Evolutionary conservation across 345 rosid genomes (phyloP).

Genomic region (Durio zibethinus): DNA sequence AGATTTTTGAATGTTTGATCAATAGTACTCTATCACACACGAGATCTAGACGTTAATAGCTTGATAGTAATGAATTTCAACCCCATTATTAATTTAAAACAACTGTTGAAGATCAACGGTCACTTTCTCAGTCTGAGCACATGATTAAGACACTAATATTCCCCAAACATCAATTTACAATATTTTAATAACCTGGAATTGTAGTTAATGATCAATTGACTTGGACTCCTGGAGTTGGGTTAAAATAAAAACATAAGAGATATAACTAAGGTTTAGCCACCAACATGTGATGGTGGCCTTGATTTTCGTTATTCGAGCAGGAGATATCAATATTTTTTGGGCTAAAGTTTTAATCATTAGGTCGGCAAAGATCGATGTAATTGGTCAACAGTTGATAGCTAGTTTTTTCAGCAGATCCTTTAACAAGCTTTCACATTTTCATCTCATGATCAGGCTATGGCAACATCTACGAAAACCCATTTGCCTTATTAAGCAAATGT

Average conservation of each 20-base stretch:
- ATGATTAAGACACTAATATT: slow-evolving; percentile 13
- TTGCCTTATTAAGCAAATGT: slow-evolving; percentile 4
- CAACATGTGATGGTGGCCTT: slow-evolving; percentile 36
- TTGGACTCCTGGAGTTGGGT: no score
- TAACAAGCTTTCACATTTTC: neutral
- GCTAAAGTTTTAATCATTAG: slow-evolving; percentile 27
- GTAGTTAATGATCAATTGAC: neutral
- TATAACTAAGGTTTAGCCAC: no score
- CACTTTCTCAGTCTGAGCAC: slow-evolving; percentile 23
- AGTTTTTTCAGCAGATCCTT: no score
- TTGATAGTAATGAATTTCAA: no score
- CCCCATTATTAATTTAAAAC: no score
- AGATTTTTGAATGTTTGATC: neutral
- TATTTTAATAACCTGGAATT: neutral
- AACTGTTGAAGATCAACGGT: slow-evolving; percentile 14
- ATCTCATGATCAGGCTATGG: neutral
- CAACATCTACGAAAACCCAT: neutral
- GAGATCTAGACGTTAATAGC: no score
- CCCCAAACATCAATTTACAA: neutral
- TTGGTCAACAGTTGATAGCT: slow-evolving; percentile 14
- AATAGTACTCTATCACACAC: neutral
- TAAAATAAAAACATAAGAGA: no score
- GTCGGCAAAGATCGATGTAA: slow-evolving; percentile 24
- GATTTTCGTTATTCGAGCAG: slow-evolving; percentile 27
- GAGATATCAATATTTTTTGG: neutral